Percentiles rank a stretch among this genome's conserved stretches.
Conservation (phyloP, 768 basidiomycete species). For the Tricholoma hemisulphureum region DNA sequence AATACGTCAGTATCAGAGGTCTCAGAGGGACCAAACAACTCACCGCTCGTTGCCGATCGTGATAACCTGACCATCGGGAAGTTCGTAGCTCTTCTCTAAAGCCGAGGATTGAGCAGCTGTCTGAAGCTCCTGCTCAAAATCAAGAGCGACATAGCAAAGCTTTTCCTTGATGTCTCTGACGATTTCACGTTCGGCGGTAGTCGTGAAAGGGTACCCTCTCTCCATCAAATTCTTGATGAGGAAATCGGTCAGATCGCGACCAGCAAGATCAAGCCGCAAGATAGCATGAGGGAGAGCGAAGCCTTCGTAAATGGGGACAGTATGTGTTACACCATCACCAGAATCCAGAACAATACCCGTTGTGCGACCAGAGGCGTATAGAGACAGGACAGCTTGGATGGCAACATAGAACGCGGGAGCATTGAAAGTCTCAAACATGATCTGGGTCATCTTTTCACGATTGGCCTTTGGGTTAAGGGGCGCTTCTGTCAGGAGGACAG, state of each 20-base stretch:
- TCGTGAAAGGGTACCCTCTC: conserved; percentile 92
- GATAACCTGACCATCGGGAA: conserved; percentile 92
- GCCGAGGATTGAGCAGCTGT: conserved; percentile 87
- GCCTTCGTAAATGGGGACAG: conserved; percentile 95
- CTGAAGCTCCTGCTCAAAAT: conserved; percentile 92
- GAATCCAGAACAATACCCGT: conserved; percentile 95
- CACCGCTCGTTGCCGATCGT: conserved; percentile 91
- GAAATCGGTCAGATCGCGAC: conserved; percentile 86
- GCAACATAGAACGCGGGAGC: conserved; percentile 90
- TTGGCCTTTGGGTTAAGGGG: conserved; percentile 93
- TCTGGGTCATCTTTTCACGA: conserved; percentile 93
- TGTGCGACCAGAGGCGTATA: conserved; percentile 93
- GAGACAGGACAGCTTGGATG: conserved; percentile 87
- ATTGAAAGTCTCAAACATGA: conserved; percentile 97
- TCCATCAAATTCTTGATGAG: conserved; percentile 85
- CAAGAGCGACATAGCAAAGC: conserved; percentile 92
- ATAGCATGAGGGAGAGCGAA: conserved; percentile 93
- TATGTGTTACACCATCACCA: conserved; percentile 95
- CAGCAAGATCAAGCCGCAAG: conserved; percentile 86
- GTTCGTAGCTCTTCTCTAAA: conserved; percentile 91
- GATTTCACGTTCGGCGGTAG: conserved; percentile 90
- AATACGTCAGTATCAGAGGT: conserved; percentile 51
- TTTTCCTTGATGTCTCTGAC: conserved; percentile 98
- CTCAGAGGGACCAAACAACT: conserved; percentile 45
- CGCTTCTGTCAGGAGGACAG: conserved; percentile 87